phyloP scores from a whole-genome alignment of 2,329 filamentous ascomycete genomes.

The Cryphonectria nitschkei region DNA sequence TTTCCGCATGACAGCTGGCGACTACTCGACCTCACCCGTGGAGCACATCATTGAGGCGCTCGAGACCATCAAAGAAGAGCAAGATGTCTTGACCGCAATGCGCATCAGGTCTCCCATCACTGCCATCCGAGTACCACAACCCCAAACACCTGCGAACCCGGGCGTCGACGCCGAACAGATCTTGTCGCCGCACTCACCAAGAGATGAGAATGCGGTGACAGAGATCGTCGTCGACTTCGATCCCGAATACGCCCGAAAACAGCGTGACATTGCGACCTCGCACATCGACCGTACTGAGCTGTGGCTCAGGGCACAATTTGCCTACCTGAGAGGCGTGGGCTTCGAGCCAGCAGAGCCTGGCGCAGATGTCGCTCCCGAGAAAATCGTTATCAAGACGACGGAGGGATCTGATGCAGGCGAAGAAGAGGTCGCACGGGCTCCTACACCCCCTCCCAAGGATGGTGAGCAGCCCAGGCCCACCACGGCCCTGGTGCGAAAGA shows the following conservation, averaged over 20 bases:
- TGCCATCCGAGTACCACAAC: conserved; percentile 34
- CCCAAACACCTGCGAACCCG: conserved; percentile 35
- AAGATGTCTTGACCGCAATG: conserved; percentile 68
- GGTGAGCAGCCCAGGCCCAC: conserved; percentile 19
- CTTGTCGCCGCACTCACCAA: conserved; percentile 45
- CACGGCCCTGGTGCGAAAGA: conserved; percentile 54
- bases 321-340: conserved; percentile 72
- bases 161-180: conserved; percentile 37
- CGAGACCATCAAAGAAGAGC: conserved; percentile 55
- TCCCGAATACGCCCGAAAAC: conserved; percentile 73
- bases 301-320: conserved; percentile 83
- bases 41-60: conserved; percentile 71
- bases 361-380: conserved; percentile 42
- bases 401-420: conserved; percentile 16
- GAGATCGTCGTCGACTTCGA: conserved; percentile 74
- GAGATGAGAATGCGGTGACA: conserved; percentile 60
- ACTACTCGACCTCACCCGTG: conserved; percentile 52
- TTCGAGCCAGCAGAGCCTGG: conserved; percentile 41
- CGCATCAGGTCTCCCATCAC: conserved; percentile 43
- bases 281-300: conserved; percentile 83
- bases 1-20: conserved; percentile 40
- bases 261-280: conserved; percentile 70
- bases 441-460: conserved; percentile 32
- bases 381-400: conserved; percentile 30
- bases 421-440: conserved; percentile 39